Evolutionary conservation across 371 early-diverging fungal species (phyloP).

Genomic region (Mucor lusitanicus): DNA sequence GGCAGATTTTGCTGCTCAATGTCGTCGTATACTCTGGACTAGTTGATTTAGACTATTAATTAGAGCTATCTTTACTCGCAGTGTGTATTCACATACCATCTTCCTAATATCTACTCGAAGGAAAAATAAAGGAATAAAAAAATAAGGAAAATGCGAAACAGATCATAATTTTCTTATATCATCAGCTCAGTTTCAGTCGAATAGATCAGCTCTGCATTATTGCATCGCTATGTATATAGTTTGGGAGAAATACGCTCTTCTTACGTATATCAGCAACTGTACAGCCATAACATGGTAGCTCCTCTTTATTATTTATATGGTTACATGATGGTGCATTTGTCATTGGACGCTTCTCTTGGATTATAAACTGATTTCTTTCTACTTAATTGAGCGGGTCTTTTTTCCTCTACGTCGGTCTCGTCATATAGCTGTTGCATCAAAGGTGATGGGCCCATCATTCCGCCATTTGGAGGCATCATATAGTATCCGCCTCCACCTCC

Average conservation of each 20-base stretch:
- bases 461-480: background rate
- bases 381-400: background rate
- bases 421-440: background rate
- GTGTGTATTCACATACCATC: background rate
- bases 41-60: background rate
- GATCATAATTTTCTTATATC: background rate
- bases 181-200: background rate
- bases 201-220: background rate
- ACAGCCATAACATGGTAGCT: too few species aligned
- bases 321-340: constrained; percentile 28
- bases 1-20: background rate
- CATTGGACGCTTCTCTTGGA: constrained; percentile 21
- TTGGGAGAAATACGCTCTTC: too few species aligned
- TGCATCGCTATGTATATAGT: too few species aligned
- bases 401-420: background rate
- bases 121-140: background rate
- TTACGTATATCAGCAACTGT: too few species aligned
- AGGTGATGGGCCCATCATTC: background rate
- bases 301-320: background rate
- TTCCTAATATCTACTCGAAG: background rate
- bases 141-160: background rate
- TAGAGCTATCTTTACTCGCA: too few species aligned
- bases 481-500: background rate
- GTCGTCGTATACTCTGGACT: background rate
- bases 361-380: constrained; percentile 11